A percentile compares a stretch with the other conserved stretches of the same genome.
Evolutionary conservation across 2,329 filamentous ascomycete species (phyloP).

Genomic region (Aspergillus sergii): DNA sequence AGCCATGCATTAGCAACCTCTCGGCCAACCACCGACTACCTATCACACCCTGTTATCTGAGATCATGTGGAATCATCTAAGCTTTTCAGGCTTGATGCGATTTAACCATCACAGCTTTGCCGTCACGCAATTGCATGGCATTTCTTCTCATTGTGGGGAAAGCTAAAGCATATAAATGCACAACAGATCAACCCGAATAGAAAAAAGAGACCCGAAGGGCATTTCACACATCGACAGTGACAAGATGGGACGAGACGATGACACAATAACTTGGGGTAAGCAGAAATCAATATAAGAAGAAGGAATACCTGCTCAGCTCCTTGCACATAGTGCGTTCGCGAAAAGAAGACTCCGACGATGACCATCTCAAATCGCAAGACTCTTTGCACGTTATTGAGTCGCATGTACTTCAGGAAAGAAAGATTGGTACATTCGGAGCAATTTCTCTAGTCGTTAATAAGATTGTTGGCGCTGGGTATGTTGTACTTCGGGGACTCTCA

Average conservation of each 20-base stretch:
- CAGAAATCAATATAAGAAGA: not conserved
- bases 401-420: slow-evolving; percentile 23
- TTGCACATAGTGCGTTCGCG: not conserved
- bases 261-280: slow-evolving; percentile 1
- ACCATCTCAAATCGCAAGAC: not conserved
- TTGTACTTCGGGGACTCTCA: not conserved
- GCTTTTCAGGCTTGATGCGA: not conserved
- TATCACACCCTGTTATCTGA: not conserved
- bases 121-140: slow-evolving; percentile 5
- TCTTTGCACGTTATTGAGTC: slow-evolving; percentile 11
- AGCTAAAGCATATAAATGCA: not conserved
- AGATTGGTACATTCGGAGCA: slow-evolving; percentile 23
- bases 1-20: not conserved
- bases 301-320: not conserved
- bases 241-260: not conserved
- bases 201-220: not conserved
- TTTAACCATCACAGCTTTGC: not conserved
- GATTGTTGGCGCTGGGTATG: slow-evolving; percentile 25
- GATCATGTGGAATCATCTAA: not conserved
- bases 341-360: not conserved
- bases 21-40: not conserved
- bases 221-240: too few species aligned
- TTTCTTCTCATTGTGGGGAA: slow-evolving; percentile 1
- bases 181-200: not conserved
- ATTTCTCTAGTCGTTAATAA: slow-evolving; percentile 26